Conservation (phyloP, 768 basidiomycete genomes). For the Lanmaoa rubissima region DNA sequence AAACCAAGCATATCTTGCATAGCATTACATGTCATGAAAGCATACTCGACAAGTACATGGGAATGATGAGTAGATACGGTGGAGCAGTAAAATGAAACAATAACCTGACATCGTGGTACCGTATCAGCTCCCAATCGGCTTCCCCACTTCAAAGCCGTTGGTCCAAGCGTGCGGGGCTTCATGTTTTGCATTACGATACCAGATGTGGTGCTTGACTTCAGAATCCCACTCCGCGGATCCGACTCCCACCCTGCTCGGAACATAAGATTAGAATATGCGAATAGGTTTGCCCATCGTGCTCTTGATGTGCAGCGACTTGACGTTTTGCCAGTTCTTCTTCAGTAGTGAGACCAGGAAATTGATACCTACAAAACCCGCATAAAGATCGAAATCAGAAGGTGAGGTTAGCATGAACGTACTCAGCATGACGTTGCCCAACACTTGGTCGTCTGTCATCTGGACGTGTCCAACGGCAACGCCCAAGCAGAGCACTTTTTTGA, state of each 20-base stretch:
- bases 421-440: slow-evolving; percentile 96
- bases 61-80: slow-evolving; percentile 15
- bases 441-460: slow-evolving; percentile 97
- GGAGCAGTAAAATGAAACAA: slow-evolving; percentile 13
- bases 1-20: slow-evolving; percentile 8
- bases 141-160: slow-evolving; percentile 72
- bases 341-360: slow-evolving; percentile 99
- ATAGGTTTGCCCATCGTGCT: slow-evolving; percentile 98
- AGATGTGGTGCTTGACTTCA: slow-evolving; percentile 22
- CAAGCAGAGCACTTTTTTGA: slow-evolving; percentile 98
- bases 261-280: slow-evolving; percentile 72
- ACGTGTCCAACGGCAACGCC: slow-evolving; percentile 98
- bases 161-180: slow-evolving; percentile 99
- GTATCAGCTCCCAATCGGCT: slow-evolving; percentile 92
- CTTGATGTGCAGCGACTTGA: slow-evolving; percentile 98
- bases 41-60: slow-evolving; percentile 21
- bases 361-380: slow-evolving; percentile 61
- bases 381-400: background rate
- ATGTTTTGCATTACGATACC: slow-evolving; percentile 78
- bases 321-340: slow-evolving; percentile 99
- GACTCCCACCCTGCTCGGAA: background rate
- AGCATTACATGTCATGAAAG: slow-evolving; percentile 9
- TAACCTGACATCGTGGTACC: slow-evolving; percentile 30
- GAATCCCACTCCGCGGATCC: slow-evolving; percentile 15
- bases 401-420: slow-evolving; percentile 46